phyloP scores from a whole-genome alignment of 352 stramenopile genomes.

The Phytophthora sp. region DNA sequence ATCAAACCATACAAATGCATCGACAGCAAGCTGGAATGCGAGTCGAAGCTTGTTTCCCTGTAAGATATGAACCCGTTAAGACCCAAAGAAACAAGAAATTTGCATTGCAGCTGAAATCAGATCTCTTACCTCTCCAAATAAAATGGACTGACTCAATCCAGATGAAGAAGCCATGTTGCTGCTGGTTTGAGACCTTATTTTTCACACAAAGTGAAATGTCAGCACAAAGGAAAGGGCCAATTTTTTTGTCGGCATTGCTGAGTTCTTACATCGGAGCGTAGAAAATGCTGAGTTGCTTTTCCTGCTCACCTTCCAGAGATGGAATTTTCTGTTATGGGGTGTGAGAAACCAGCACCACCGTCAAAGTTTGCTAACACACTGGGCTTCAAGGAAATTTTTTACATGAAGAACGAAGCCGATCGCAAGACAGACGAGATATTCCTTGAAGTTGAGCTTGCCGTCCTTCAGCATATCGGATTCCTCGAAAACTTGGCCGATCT shows the following conservation, averaged over 20 bases:
- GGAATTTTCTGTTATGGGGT: constrained; percentile 89
- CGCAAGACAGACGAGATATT: constrained; percentile 88
- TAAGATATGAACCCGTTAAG: too few relatives aligned
- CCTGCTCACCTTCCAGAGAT: constrained; percentile 62
- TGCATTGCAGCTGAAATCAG: background rate
- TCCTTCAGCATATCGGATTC: constrained; percentile 88
- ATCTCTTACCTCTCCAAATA: constrained; percentile 69
- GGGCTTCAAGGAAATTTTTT: constrained; percentile 12
- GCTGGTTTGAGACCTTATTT: constrained; percentile 17
- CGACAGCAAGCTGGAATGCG: constrained; percentile 81
- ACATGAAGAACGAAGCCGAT: constrained; percentile 89
- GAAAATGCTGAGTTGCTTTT: constrained; percentile 71
- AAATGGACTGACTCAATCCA: constrained; percentile 41
- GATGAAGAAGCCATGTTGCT: constrained; percentile 16
- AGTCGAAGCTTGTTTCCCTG: constrained; percentile 85
- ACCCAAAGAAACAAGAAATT: background rate
- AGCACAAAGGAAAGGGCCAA: too few relatives aligned
- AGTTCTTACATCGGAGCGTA: constrained; percentile 69
- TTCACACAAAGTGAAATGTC: background rate
- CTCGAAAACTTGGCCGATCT: constrained; percentile 77
- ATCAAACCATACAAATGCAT: constrained; percentile 90
- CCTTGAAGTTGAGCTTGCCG: constrained; percentile 84
- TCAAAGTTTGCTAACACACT: background rate
- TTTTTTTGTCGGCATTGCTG: too few relatives aligned
- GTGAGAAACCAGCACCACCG: background rate